phyloP scores from a whole-genome alignment of 768 basidiomycete species.

The Russula ochroleuca region DNA sequence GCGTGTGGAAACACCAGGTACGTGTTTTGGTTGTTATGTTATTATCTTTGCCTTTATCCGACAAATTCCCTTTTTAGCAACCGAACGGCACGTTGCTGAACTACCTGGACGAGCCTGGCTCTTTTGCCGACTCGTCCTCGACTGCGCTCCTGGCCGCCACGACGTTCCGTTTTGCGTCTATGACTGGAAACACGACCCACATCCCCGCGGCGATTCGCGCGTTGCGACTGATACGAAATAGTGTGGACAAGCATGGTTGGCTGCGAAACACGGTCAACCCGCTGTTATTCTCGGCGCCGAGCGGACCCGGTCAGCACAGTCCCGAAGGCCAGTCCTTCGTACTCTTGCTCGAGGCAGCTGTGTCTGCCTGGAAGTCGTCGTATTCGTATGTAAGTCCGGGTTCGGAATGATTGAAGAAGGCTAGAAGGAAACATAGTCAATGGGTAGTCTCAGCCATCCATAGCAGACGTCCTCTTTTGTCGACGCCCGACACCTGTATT shows the following conservation, averaged over 20 bases:
- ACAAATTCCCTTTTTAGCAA: constrained; percentile 31
- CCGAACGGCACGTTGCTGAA: constrained; percentile 49
- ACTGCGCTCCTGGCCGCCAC: constrained; percentile 56
- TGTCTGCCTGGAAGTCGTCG: constrained; percentile 5
- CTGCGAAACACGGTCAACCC: constrained; percentile 20
- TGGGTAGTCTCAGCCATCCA: background rate
- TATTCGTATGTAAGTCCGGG: background rate
- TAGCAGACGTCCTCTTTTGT: background rate
- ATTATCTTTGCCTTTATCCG: background rate
- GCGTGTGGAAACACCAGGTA: constrained; percentile 46
- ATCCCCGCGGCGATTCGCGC: constrained; percentile 43
- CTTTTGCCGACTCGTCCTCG: constrained; percentile 51
- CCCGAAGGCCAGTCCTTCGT: constrained; percentile 29
- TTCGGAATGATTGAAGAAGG: background rate
- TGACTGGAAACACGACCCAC: constrained; percentile 38
- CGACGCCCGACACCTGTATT: background rate
- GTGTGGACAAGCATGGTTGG: constrained; percentile 35
- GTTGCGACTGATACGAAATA: constrained; percentile 37
- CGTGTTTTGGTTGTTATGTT: background rate
- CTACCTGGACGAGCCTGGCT: constrained; percentile 45
- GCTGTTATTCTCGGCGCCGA: constrained; percentile 12
- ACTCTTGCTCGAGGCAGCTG: constrained; percentile 26
- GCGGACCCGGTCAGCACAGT: constrained; percentile 16
- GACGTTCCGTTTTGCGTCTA: constrained; percentile 50
- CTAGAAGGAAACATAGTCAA: background rate